These are phyloP conservation scores for Russula abietina DNA, from an alignment of 768 basidiomycete species.

Conservation along the genomic window DNA sequence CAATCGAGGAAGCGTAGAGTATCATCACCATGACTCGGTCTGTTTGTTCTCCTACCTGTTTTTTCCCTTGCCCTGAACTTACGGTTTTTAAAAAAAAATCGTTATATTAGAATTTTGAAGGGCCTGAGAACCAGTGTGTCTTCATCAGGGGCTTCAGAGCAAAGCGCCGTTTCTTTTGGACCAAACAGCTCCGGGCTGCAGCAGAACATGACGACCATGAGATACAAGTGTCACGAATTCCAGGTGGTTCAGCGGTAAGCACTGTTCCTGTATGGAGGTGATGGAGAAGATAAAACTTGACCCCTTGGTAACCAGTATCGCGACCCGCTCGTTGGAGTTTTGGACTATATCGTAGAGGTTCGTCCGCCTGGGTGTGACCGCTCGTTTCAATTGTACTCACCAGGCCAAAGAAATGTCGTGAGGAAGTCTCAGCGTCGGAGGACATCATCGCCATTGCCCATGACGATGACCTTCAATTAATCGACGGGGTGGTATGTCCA, in stretches of 20 bases:
- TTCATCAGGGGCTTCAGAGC: conserved; percentile 18
- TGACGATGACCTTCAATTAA: conserved; percentile 7
- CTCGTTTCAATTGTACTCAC: background rate
- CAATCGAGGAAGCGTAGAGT: background rate
- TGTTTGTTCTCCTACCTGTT: background rate
- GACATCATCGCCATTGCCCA: conserved; percentile 9
- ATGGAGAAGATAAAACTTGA: background rate
- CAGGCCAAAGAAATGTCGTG: background rate
- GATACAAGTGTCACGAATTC: background rate
- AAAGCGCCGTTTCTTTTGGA: conserved; percentile 3
- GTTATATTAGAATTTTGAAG: background rate
- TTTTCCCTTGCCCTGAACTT: background rate
- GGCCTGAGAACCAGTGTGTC: conserved; percentile 3
- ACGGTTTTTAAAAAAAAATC: no score
- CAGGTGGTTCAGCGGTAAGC: background rate
- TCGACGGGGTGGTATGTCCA: conserved; percentile 5
- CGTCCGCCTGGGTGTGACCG: background rate
- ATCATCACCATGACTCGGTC: background rate
- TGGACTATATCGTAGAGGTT: conserved; percentile 14
- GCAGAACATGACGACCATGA: conserved; percentile 3
- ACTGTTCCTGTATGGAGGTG: background rate
- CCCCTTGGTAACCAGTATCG: background rate
- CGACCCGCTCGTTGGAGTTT: conserved; percentile 9
- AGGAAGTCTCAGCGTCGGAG: background rate
- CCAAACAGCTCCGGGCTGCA: background rate